Conservation (phyloP, 2,329 filamentous ascomycete genomes). For the Penicillium sp. region DNA sequence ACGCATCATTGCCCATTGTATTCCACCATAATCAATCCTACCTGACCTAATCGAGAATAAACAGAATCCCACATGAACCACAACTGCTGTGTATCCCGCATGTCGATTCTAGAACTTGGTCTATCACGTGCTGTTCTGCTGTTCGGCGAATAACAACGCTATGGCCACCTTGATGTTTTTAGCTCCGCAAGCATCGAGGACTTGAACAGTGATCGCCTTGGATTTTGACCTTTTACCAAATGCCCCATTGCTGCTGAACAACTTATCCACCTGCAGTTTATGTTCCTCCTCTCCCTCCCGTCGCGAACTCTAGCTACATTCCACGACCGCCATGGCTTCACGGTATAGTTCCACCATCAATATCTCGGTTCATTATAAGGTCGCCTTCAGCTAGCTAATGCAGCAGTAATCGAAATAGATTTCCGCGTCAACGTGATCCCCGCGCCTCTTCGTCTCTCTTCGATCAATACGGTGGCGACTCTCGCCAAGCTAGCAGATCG, state of each 20-base stretch:
- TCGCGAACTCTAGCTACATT: slow-evolving; percentile 1
- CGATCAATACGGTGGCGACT: slow-evolving; percentile 59
- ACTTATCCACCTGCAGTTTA: no score
- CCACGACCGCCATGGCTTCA: no score
- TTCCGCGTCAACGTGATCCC: slow-evolving; percentile 56
- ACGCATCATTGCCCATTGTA: not conserved
- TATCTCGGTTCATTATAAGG: no score
- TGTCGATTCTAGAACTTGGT: not conserved
- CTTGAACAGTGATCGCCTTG: not conserved
- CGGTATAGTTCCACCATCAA: no score
- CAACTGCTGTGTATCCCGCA: not conserved
- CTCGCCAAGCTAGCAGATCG: slow-evolving; percentile 34
- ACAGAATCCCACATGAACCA: not conserved
- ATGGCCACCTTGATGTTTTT: slow-evolving; percentile 22
- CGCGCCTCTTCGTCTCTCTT: slow-evolving; percentile 64
- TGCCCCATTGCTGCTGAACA: slow-evolving; percentile 5
- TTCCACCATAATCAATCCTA: not conserved
- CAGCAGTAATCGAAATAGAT: slow-evolving; percentile 42
- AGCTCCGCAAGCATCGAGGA: slow-evolving; percentile 15
- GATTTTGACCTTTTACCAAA: slow-evolving; percentile 5
- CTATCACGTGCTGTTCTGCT: slow-evolving; percentile 18
- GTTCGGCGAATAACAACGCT: slow-evolving; percentile 10
- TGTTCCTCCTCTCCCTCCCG: no score
- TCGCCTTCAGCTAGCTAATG: not conserved
- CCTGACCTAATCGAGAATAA: not conserved